Base-by-base conservation (phyloP, 441 rosid genomes). In the Lagerstroemia fauriei region DNA sequence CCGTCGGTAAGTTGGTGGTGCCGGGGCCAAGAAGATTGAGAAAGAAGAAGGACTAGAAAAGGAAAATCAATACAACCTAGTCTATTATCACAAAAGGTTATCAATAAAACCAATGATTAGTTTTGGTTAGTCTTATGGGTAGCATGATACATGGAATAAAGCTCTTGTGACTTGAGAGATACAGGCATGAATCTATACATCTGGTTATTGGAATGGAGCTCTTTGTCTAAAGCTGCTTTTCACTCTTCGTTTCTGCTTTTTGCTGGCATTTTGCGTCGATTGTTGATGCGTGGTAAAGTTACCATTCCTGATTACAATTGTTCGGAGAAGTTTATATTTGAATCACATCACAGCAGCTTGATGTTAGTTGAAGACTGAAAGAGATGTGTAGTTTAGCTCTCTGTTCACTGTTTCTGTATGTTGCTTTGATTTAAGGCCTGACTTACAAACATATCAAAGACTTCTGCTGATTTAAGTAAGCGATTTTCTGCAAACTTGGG, bases 1-100 rank as follows among this genome's bases (percentile, higher is more conserved):
- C 96, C 38, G 92, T 95, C 78, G 96, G 97, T 83, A 91, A 95
- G 88, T 85, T 93, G 89, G 98, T 92, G 87, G 98, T 93, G 61
- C 95, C 93, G 0, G 97, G 98, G 47, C 90, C 88, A 10, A 93
- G 87, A 95, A 93, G 91, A 92, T 90, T 77, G 48, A 91, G 93
- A 88, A 95, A 91, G 94, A 82, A 89, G 85, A 95, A 92, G 93
- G 44, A 38, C 44, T 93, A 89, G 79, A 25, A n/a, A 24, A 24
- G 25, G 68, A 24, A 61, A 9, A 61, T 22, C 1, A 7, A 61
- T 61, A 61, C 27, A 6, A 61, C 27, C 24, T 25, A 25, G 68
- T 61, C 24, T 25, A 1, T 61, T 61, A 61, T 31, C 31, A 9
- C 0, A 61, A 61, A 38, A 38, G 44, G 44, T 38, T 61, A 25